Conservation (phyloP, 768 basidiomycete genomes). For the Rhizopogon salebrosus region DNA sequence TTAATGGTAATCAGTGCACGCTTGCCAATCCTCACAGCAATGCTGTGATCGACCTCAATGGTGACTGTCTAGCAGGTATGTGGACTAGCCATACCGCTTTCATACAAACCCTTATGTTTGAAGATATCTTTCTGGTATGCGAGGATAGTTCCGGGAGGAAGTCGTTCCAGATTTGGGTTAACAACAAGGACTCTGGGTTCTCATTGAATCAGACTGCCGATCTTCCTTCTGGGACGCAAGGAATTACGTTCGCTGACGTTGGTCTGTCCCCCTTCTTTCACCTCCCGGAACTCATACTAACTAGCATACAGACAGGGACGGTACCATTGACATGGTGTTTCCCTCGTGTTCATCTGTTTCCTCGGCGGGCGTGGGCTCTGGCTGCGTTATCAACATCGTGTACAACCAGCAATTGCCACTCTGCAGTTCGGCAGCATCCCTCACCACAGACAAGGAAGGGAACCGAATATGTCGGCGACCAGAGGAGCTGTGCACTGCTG, state of each 20-base stretch:
- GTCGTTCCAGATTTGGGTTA: slow-evolving; percentile 90
- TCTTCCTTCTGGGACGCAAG: slow-evolving; percentile 72
- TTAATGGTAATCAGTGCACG: slow-evolving; percentile 62
- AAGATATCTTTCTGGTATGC: slow-evolving; percentile 90
- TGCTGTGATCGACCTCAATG: slow-evolving; percentile 89
- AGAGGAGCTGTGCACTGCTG: slow-evolving; percentile 75
- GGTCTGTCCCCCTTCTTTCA: slow-evolving; percentile 40
- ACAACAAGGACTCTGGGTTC: slow-evolving; percentile 75
- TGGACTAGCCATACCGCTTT: neutral
- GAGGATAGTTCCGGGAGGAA: slow-evolving; percentile 51
- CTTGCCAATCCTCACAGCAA: slow-evolving; percentile 91
- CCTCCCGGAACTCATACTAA: neutral
- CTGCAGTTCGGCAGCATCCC: slow-evolving; percentile 56
- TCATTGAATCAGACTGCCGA: slow-evolving; percentile 57
- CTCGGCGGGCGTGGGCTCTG: slow-evolving; percentile 61
- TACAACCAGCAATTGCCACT: slow-evolving; percentile 89
- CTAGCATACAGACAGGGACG: slow-evolving; percentile 73
- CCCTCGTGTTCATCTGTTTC: slow-evolving; percentile 77
- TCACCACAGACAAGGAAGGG: slow-evolving; percentile 41
- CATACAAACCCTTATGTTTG: neutral
- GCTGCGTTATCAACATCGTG: slow-evolving; percentile 84
- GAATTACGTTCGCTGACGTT: slow-evolving; percentile 86
- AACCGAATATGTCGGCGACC: slow-evolving; percentile 65
- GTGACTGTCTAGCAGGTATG: slow-evolving; percentile 90
- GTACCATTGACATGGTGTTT: slow-evolving; percentile 94